These are phyloP conservation scores for Dactylellina haptotyla DNA, from an alignment of 2,329 filamentous ascomycete genomes.

Conservation along the genomic window DNA sequence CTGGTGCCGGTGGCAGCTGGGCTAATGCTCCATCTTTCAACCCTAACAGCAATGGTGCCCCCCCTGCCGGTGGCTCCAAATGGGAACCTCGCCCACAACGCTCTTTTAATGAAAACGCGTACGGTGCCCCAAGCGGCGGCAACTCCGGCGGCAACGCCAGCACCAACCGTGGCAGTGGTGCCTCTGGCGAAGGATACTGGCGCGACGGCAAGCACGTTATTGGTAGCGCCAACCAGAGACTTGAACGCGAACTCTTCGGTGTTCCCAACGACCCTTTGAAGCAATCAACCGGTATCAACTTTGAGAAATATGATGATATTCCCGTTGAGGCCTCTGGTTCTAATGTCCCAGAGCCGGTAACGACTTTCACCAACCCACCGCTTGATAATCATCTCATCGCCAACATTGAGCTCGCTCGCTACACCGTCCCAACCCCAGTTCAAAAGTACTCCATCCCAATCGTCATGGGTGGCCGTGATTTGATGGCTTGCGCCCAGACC, in stretches of 20 bases:
- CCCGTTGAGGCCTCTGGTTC: conserved; percentile 96
- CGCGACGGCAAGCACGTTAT: conserved; percentile 95
- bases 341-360: conserved; percentile 90
- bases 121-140: conserved; percentile 66
- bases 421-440: conserved; percentile 94
- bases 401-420: conserved; percentile 94
- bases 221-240: conserved; percentile 83
- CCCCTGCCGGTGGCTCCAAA: conserved; percentile 47
- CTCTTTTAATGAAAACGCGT: conserved; percentile 72
- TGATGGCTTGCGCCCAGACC: conserved; percentile 99
- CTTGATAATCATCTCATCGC: conserved; percentile 90
- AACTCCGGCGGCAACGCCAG: conserved; percentile 62
- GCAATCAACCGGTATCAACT: conserved; percentile 99
- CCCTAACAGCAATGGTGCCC: conserved; percentile 38
- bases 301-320: conserved; percentile 99
- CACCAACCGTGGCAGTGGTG: conserved; percentile 68
- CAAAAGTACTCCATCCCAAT: conserved; percentile 99
- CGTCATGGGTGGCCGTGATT: conserved; percentile 94
- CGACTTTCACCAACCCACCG: conserved; percentile 90
- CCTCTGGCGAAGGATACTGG: conserved; percentile 96
- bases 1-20: conserved; percentile 52
- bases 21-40: conserved; percentile 56
- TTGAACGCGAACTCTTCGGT: conserved; percentile 97
- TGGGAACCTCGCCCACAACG: conserved; percentile 58
- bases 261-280: conserved; percentile 89